Conservation (phyloP, 2,329 filamentous ascomycete species). For the Didymella arachidicola region DNA sequence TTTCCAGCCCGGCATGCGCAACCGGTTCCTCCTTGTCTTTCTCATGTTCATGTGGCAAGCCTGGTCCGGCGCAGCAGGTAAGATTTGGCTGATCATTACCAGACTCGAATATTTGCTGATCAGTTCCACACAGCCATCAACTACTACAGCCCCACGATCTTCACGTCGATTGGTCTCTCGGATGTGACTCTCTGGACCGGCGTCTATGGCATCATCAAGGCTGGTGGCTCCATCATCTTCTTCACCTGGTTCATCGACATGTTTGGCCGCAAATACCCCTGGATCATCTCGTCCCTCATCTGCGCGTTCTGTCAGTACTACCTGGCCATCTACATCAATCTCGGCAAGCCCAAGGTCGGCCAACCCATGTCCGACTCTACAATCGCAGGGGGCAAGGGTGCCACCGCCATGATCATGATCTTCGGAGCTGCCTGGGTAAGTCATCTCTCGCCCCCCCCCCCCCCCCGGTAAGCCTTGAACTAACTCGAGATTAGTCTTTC, state of each 20-base stretch:
- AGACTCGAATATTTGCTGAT: too few relatives aligned
- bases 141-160: conserved; percentile 78
- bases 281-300: conserved; percentile 47
- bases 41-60: conserved; percentile 78
- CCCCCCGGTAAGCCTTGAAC: neutral
- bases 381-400: conserved; percentile 50
- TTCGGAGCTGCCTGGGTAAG: conserved; percentile 34
- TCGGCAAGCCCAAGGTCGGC: conserved; percentile 49
- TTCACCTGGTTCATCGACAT: conserved; percentile 73
- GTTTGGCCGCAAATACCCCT: conserved; percentile 58
- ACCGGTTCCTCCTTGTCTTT: conserved; percentile 75
- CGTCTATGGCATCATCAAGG: conserved; percentile 77
- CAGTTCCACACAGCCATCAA: conserved; percentile 60
- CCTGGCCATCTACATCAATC: conserved; percentile 65
- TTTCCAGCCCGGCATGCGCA: conserved; percentile 51
- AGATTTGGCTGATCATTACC: too few relatives aligned
- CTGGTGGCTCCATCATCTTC: conserved; percentile 71
- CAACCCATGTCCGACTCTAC: conserved; percentile 42
- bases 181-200: conserved; percentile 61
- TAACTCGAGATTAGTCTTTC: conserved; percentile 2
- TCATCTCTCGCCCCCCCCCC: neutral
- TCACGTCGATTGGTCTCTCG: conserved; percentile 68
- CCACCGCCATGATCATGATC: conserved; percentile 53
- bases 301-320: conserved; percentile 67
- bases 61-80: conserved; percentile 9